Evolutionary conservation across 768 basidiomycete genomes (phyloP).

Genomic region (Suillus discolor): DNA sequence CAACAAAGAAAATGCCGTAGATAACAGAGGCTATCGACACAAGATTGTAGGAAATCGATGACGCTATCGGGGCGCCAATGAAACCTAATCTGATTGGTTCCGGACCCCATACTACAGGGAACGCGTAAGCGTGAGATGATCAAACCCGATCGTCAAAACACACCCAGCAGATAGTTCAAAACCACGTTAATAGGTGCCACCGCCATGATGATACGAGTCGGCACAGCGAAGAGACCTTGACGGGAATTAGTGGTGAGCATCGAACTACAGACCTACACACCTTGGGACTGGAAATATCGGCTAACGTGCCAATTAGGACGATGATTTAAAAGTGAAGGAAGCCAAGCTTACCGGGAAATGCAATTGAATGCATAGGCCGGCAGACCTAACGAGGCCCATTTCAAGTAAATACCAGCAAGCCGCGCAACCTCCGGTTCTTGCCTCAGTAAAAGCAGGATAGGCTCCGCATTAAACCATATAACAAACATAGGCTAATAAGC

Average conservation of each 20-base stretch:
- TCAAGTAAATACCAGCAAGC: slow-evolving; percentile 74
- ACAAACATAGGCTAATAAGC: slow-evolving; percentile 50
- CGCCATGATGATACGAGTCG: slow-evolving; percentile 76
- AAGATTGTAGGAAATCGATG: slow-evolving; percentile 85
- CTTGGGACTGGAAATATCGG: slow-evolving; percentile 70
- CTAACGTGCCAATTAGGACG: slow-evolving; percentile 13
- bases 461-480: slow-evolving; percentile 85
- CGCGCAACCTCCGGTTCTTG: slow-evolving; percentile 85
- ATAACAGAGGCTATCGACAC: slow-evolving; percentile 61
- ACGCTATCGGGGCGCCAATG: slow-evolving; percentile 89
- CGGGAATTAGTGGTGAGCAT: background rate
- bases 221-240: slow-evolving; percentile 73
- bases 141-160: slow-evolving; percentile 10
- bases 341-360: slow-evolving; percentile 43
- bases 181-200: slow-evolving; percentile 82
- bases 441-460: slow-evolving; percentile 66
- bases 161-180: slow-evolving; percentile 83
- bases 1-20: slow-evolving; percentile 68
- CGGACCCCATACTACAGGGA: slow-evolving; percentile 77
- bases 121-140: background rate
- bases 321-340: background rate
- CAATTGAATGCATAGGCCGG: slow-evolving; percentile 65
- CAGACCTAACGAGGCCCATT: slow-evolving; percentile 72
- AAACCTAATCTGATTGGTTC: slow-evolving; percentile 78
- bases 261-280: slow-evolving; percentile 30